phyloP scores from a whole-genome alignment of 2,329 filamentous ascomycete species.

The Sarocladium oryzae region DNA sequence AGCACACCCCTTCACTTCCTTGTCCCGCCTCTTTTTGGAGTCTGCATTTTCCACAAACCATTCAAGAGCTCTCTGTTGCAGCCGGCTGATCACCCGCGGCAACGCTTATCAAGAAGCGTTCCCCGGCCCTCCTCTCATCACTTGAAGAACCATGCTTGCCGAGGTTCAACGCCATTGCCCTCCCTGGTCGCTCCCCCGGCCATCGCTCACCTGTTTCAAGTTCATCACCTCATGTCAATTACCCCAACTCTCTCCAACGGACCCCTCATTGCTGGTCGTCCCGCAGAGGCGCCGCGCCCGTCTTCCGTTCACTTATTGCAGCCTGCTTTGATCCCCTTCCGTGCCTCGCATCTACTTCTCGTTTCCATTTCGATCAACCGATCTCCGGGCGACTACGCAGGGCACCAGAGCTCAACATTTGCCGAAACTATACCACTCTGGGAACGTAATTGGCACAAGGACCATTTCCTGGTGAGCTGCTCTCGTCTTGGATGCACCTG shows the following conservation, averaged over 20 bases:
- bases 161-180: background rate
- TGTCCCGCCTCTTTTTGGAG: background rate
- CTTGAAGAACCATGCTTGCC: constrained; percentile 5
- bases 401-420: background rate
- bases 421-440: background rate
- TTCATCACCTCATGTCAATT: background rate
- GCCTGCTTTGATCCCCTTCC: background rate
- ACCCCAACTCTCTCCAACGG: constrained; percentile 7
- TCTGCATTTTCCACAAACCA: constrained; percentile 6
- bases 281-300: constrained; percentile 4
- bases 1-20: background rate
- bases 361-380: constrained; percentile 1
- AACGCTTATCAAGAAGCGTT: background rate
- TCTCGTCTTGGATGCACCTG: too few species aligned
- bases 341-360: background rate
- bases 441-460: background rate
- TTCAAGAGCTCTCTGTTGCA: background rate
- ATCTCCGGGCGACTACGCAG: background rate
- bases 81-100: background rate
- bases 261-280: background rate
- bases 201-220: constrained; percentile 4
- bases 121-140: background rate
- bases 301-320: background rate
- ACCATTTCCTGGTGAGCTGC: background rate
- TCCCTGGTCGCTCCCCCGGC: background rate